Conservation (phyloP, 2,329 filamentous ascomycete species). For the Ceratocystis ficicola region DNA sequence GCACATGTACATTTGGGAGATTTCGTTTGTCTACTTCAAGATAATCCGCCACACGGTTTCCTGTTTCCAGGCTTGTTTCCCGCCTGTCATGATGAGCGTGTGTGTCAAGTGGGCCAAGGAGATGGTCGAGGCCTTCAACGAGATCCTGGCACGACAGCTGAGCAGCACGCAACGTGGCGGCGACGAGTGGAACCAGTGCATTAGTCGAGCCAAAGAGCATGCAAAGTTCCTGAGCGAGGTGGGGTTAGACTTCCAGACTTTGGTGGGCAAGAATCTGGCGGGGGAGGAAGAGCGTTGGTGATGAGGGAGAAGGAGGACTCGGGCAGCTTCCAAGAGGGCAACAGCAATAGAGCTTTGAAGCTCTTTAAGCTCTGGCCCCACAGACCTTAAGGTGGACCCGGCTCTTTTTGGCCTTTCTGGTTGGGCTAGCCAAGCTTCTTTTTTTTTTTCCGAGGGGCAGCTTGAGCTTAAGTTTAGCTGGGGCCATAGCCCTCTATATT, state of each 20-base stretch:
- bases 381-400: not conserved
- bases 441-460: too few relatives aligned
- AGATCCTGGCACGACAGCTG: slow-evolving; percentile 67
- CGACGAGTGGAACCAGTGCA: slow-evolving; percentile 67
- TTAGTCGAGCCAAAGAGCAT: slow-evolving; percentile 69
- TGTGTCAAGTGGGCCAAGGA: slow-evolving; percentile 98
- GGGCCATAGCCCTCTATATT: not conserved
- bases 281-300: slow-evolving; percentile 23
- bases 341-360: too few relatives aligned
- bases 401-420: not conserved
- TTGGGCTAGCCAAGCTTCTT: not conserved
- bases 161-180: slow-evolving; percentile 72
- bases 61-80: slow-evolving; percentile 80
- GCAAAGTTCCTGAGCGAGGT: slow-evolving; percentile 70
- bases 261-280: slow-evolving; percentile 53
- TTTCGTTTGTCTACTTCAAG: slow-evolving; percentile 92
- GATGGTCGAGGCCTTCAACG: slow-evolving; percentile 82
- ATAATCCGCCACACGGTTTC: slow-evolving; percentile 86
- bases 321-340: too few relatives aligned
- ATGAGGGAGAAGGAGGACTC: not conserved
- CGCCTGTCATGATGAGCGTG: slow-evolving; percentile 75
- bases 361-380: too few relatives aligned
- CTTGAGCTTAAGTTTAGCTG: too few relatives aligned
- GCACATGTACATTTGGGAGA: slow-evolving; percentile 83
- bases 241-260: slow-evolving; percentile 74